These are phyloP conservation scores for Parsonsia alboflavescens DNA, from an alignment of 257 asterid species.

Conservation along the genomic window DNA sequence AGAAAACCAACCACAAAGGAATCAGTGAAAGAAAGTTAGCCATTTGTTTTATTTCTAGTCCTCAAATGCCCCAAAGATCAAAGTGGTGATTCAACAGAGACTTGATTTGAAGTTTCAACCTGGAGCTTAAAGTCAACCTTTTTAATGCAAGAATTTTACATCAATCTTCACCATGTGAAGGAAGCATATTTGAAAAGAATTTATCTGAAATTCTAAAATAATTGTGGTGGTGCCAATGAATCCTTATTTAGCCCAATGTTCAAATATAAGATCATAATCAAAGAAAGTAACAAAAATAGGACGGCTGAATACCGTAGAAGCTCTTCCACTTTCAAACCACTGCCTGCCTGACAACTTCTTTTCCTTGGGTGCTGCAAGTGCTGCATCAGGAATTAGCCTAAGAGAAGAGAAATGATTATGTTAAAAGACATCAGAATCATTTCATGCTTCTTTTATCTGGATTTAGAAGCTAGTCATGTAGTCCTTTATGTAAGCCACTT, in stretches of 20 bases:
- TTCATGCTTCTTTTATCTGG: neutral
- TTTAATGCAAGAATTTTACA: neutral
- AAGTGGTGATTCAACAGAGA: neutral
- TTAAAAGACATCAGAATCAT: neutral
- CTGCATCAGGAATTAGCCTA: slow-evolving; percentile 97
- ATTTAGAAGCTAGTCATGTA: neutral
- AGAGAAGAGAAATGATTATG: slow-evolving; percentile 16
- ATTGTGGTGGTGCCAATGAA: neutral
- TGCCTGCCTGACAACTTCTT: slow-evolving; percentile 87
- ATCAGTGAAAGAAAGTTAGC: neutral
- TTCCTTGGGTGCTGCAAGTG: slow-evolving; percentile 78
- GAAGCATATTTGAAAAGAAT: neutral
- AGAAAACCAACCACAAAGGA: neutral
- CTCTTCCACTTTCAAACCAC: slow-evolving; percentile 93
- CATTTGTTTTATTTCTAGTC: neutral
- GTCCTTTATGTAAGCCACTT: neutral
- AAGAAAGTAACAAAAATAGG: slow-evolving; percentile 15
- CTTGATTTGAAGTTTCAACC: neutral
- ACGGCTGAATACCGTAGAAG: slow-evolving; percentile 39
- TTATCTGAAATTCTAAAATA: neutral
- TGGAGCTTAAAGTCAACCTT: neutral
- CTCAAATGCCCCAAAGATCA: neutral
- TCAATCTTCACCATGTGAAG: neutral
- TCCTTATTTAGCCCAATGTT: neutral
- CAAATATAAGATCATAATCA: neutral